Evolutionary conservation across 805 yeast genomes (phyloP).

Genomic region (Candida oleophila): DNA sequence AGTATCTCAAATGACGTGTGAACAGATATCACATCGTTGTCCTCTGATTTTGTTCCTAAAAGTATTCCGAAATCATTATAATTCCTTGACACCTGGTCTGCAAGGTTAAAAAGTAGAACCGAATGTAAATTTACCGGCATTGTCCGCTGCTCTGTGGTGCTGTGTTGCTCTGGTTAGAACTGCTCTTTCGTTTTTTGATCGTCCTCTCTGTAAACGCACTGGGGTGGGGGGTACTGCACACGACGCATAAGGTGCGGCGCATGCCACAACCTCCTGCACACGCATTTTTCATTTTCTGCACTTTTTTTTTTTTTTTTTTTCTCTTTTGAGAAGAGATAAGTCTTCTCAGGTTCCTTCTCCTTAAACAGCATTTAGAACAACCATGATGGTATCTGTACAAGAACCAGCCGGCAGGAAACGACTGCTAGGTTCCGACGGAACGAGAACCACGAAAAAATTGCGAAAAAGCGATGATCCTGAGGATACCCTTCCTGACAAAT

Average conservation of each 20-base stretch:
- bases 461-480: conserved; percentile 17
- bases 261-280: not conserved
- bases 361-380: not conserved
- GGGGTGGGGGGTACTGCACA: not conserved
- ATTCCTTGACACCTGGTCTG: conserved; percentile 28
- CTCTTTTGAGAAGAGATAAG: conserved; percentile 11
- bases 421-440: conserved; percentile 12
- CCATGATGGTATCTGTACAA: conserved; percentile 38
- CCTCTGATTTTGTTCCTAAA: conserved; percentile 18
- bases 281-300: not conserved
- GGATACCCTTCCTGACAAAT: conserved; percentile 13
- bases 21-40: conserved; percentile 12
- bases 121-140: conserved; percentile 16
- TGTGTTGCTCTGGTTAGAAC: not conserved
- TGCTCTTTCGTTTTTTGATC: not conserved
- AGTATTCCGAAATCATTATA: conserved; percentile 25
- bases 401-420: conserved; percentile 37
- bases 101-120: conserved; percentile 27
- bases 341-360: not conserved
- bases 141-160: not conserved
- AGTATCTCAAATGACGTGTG: conserved; percentile 31
- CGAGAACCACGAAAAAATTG: conserved; percentile 13
- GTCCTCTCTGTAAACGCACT: no score
- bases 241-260: conserved; percentile 1
- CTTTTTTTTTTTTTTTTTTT: conserved; percentile 8